Evolutionary conservation across 306 rosid genomes (phyloP).

Genomic region (Dryas drummondii): DNA sequence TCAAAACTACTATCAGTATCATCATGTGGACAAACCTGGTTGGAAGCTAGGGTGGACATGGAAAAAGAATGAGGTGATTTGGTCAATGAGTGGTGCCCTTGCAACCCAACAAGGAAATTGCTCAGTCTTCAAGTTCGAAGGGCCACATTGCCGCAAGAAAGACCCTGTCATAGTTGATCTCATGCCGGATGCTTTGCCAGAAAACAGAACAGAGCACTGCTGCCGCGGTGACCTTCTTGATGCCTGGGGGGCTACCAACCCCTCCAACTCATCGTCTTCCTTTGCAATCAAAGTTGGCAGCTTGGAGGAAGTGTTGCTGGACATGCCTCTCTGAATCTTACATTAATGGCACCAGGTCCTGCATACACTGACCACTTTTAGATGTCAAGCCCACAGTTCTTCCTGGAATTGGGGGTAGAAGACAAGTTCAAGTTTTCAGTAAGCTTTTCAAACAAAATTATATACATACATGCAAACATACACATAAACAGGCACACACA

Average conservation of each 20-base stretch:
- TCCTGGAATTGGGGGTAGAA: constrained; percentile 52
- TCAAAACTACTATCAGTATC: constrained; percentile 55
- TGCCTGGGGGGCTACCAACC: constrained; percentile 40
- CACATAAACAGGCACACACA: no score
- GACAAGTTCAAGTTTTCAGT: constrained; percentile 65
- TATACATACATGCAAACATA: no score
- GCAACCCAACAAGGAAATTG: constrained; percentile 66
- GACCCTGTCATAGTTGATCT: constrained; percentile 61
- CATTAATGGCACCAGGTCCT: constrained; percentile 70
- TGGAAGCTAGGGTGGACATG: constrained; percentile 80
- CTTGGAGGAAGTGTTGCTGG: constrained; percentile 22
- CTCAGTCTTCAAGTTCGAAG: constrained; percentile 40
- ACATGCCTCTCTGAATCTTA: constrained; percentile 50
- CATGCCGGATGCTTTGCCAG: constrained; percentile 34
- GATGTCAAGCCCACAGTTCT: constrained; percentile 54
- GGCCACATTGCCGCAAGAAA: constrained; percentile 64
- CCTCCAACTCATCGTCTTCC: constrained; percentile 53
- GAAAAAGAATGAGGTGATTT: constrained; percentile 62
- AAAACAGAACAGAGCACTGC: constrained; percentile 53
- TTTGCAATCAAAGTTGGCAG: constrained; percentile 65
- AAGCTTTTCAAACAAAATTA: constrained; percentile 32
- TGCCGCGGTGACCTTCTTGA: constrained; percentile 71
- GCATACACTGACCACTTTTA: constrained; percentile 60
- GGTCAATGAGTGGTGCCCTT: constrained; percentile 78
- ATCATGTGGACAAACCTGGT: constrained; percentile 71